These are phyloP conservation scores for Termitomyces sp. DNA, from an alignment of 768 basidiomycete species.

Conservation along the genomic window DNA sequence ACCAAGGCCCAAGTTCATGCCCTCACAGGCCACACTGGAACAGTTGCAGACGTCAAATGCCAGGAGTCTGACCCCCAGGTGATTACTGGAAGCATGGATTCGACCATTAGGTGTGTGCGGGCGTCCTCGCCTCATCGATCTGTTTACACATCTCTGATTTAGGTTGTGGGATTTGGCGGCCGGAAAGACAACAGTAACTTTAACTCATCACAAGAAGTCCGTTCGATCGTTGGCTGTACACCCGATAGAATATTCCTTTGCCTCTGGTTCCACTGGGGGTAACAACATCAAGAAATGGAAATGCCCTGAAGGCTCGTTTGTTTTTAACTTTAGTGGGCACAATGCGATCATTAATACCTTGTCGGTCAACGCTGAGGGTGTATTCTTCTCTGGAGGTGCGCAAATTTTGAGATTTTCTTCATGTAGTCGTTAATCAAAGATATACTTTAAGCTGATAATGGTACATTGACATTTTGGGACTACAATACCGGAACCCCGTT, in stretches of 20 bases:
- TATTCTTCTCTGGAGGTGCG: slow-evolving; percentile 94
- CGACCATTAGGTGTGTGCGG: slow-evolving; percentile 71
- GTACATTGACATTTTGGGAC: slow-evolving; percentile 90
- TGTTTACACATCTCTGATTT: background rate
- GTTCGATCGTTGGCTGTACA: slow-evolving; percentile 93
- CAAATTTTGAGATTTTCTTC: slow-evolving; percentile 1
- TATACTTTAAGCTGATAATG: slow-evolving; percentile 73
- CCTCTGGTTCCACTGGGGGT: slow-evolving; percentile 93
- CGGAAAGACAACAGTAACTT: slow-evolving; percentile 91
- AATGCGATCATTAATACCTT: slow-evolving; percentile 97
- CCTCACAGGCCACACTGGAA: slow-evolving; percentile 89
- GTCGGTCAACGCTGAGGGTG: slow-evolving; percentile 91
- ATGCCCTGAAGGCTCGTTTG: slow-evolving; percentile 92
- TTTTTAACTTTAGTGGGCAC: slow-evolving; percentile 95
- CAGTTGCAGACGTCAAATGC: slow-evolving; percentile 92
- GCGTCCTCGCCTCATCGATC: background rate
- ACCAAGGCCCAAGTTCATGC: slow-evolving; percentile 95
- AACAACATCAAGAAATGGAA: slow-evolving; percentile 99
- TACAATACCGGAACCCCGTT: slow-evolving; percentile 92
- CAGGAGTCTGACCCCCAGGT: slow-evolving; percentile 98
- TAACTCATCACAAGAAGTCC: slow-evolving; percentile 99
- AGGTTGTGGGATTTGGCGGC: slow-evolving; percentile 98
- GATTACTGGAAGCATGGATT: slow-evolving; percentile 98
- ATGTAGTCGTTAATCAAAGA: background rate
- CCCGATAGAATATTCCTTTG: slow-evolving; percentile 95